Evolutionary conservation across 495 filamentous ascomycete genomes (phyloP).

Genomic region (Talaromyces adpressus): DNA sequence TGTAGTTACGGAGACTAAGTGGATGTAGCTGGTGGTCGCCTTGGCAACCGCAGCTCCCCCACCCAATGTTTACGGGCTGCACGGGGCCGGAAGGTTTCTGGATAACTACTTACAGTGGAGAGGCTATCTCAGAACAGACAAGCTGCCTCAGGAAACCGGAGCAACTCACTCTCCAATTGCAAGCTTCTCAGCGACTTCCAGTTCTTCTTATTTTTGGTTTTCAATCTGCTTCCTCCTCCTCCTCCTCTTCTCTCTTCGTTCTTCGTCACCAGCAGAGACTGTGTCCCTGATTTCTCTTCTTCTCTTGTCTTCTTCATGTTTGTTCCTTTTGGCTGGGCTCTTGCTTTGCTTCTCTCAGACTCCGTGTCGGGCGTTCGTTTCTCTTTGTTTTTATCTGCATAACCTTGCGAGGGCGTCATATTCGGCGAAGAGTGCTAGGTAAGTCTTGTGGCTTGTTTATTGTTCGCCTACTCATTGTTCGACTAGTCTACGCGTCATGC

Average conservation of each 20-base stretch:
- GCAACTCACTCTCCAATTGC: slow-evolving; percentile 4
- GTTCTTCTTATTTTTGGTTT: slow-evolving; percentile 15
- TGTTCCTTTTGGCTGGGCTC: slow-evolving; percentile 12
- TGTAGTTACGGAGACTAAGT: no score
- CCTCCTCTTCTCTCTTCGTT: slow-evolving; percentile 15
- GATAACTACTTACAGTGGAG: neutral
- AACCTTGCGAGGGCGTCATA: neutral
- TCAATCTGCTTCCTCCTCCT: slow-evolving; percentile 14
- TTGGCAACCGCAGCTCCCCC: neutral
- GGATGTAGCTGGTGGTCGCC: neutral
- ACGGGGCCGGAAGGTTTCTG: neutral
- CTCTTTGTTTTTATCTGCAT: slow-evolving; percentile 4
- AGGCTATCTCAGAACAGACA: neutral
- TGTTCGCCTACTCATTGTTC: neutral
- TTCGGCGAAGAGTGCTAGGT: neutral
- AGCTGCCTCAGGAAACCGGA: neutral
- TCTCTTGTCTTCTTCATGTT: slow-evolving; percentile 15
- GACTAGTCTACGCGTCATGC: slow-evolving; percentile 26
- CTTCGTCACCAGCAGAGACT: slow-evolving; percentile 12
- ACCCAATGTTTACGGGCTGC: neutral
- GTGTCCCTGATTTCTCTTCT: slow-evolving; percentile 14
- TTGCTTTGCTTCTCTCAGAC: slow-evolving; percentile 9
- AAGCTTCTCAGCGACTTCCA: slow-evolving; percentile 15
- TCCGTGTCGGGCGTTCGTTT: slow-evolving; percentile 8
- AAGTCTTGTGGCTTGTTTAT: neutral